phyloP scores from a whole-genome alignment of 1,284 basidiomycete species.

The Acaromyces ingoldii region DNA sequence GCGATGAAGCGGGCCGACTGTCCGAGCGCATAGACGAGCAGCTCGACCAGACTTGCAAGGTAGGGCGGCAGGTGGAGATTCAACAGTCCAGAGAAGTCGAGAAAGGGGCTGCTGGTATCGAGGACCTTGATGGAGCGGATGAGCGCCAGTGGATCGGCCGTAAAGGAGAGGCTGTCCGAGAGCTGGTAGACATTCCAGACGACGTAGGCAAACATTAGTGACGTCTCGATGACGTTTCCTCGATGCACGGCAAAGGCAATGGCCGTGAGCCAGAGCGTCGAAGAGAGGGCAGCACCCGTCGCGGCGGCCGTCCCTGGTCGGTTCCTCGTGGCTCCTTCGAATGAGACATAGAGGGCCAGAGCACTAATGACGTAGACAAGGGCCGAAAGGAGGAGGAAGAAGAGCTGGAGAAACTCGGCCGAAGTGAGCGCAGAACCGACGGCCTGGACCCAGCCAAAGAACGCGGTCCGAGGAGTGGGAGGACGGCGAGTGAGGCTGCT shows the following conservation, averaged over 20 bases:
- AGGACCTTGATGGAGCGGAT: constrained; percentile 43
- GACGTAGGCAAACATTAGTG: constrained; percentile 48
- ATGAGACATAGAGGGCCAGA: constrained; percentile 41
- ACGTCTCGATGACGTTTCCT: constrained; percentile 49
- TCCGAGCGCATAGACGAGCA: constrained; percentile 33
- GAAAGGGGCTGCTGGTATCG: background rate
- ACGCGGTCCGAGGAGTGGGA: background rate
- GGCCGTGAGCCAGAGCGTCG: constrained; percentile 45
- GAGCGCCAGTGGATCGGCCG: constrained; percentile 43
- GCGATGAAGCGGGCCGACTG: constrained; percentile 8
- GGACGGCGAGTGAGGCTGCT: background rate
- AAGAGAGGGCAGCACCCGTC: constrained; percentile 40
- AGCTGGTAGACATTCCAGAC: constrained; percentile 49
- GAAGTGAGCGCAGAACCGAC: constrained; percentile 20
- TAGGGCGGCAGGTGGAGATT: constrained; percentile 20
- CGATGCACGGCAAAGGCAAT: constrained; percentile 47
- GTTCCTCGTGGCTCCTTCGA: constrained; percentile 40
- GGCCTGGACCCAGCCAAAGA: constrained; percentile 16
- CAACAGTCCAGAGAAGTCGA: background rate
- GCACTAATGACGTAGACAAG: constrained; percentile 44
- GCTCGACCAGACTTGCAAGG: constrained; percentile 18
- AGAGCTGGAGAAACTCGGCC: constrained; percentile 46
- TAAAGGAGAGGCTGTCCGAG: constrained; percentile 28
- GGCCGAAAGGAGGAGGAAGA: constrained; percentile 44
- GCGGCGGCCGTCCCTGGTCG: constrained; percentile 38